Conservation (phyloP, 345 rosid species). For the Salix koriyanagi region DNA sequence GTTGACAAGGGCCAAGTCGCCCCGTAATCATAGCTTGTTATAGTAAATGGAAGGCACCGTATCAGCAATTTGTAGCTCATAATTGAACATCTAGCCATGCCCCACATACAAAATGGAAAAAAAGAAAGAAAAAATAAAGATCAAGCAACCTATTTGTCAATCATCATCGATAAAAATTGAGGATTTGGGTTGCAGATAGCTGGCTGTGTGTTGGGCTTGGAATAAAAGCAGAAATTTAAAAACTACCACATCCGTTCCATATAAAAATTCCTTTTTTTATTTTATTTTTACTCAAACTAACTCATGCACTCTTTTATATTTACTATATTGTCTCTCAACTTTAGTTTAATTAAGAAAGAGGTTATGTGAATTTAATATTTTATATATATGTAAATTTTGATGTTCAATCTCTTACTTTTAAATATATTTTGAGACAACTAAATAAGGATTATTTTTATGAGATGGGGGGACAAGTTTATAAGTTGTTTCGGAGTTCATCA, state of each 20-base stretch:
- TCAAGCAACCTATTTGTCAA: background rate
- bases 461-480: background rate
- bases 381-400: no score
- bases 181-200: background rate
- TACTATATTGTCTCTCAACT: no score
- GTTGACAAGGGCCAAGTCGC: background rate
- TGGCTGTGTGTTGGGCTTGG: slow-evolving; percentile 11
- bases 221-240: background rate
- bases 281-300: no score
- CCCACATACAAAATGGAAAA: background rate
- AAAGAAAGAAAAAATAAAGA: background rate
- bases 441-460: no score
- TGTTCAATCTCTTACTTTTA: no score
- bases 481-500: no score
- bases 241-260: no score
- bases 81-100: background rate
- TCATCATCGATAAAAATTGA: background rate
- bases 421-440: no score
- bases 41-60: background rate
- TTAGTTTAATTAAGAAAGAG: no score
- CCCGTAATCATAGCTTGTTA: background rate
- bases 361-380: no score
- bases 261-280: no score
- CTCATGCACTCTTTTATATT: no score
- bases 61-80: background rate